Base-by-base conservation (phyloP, 495 filamentous ascomycete species). In the Immersiella caudata region DNA sequence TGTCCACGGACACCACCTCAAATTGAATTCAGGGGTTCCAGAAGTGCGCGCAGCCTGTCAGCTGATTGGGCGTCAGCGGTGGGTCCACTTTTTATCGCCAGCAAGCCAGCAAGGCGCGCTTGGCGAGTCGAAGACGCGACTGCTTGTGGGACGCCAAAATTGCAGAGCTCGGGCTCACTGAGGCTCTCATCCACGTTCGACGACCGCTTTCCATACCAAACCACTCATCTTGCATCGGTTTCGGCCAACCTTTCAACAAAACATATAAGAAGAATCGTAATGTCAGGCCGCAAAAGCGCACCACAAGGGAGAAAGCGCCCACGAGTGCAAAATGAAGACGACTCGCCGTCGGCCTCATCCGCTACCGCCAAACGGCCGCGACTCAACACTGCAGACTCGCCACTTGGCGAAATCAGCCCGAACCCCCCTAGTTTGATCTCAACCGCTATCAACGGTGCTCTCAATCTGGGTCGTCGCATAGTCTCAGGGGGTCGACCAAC, bases 311-410 rank as follows among this genome's bases (percentile, higher is more conserved):
- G 58, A 16, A 74, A 76, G 61, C 67, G 74, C 14, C 29, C 56
- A 29, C 66, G 69, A 35, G 25, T 63, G 20, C 68, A 63, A 36
- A 64, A 59, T 35, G 69, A 68, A 14, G 67, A 72, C 11, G 64
- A 73, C 14, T 65, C 70, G 57, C 50, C 64, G 18, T 52, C 67
- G 20, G 27, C 72, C 5, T 67, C 71, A 8, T 68, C 71, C 12
- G 66, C 71, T 8, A 26, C 68, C 73, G 61, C 71, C 33, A 80
- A 82, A 62, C 74, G 71, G 64, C 77, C 72, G 18, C 77, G 78
- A 12, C 59, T 76, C 6, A 72, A 76, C 11, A 36, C 55, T 16
- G 27, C 62, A 27, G 33, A 59, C 2, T 20, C 72, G 7, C 62
- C 73, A 0, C 29, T 68, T 18, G 67, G 68, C 1, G 36, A 46